A percentile compares a stretch with the other conserved stretches of the same genome.
Evolutionary conservation across 2,329 filamentous ascomycete genomes (phyloP).

Genomic region (Escovopsis sp.): DNA sequence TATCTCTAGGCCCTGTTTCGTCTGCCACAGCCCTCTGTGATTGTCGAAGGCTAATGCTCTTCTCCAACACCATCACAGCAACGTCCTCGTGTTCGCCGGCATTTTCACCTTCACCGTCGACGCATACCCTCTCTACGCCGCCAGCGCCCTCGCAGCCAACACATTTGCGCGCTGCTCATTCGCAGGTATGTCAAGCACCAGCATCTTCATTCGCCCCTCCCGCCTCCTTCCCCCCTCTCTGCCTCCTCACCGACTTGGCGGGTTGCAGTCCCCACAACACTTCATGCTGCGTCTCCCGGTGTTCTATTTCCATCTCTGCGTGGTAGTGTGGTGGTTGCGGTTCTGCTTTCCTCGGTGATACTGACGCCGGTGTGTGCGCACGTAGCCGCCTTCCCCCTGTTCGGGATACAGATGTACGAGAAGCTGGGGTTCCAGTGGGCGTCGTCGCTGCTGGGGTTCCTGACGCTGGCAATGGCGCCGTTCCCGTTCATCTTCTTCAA

Average conservation of each 20-base stretch:
- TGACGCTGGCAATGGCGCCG: constrained; percentile 47
- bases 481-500: constrained; percentile 50
- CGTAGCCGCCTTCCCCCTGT: constrained; percentile 56
- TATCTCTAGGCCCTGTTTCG: background rate
- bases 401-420: constrained; percentile 59
- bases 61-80: constrained; percentile 30
- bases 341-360: background rate
- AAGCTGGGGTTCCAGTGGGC: constrained; percentile 58
- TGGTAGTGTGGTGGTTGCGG: no score
- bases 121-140: constrained; percentile 61
- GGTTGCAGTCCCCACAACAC: no score
- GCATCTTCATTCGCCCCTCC: background rate
- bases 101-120: constrained; percentile 83
- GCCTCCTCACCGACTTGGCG: no score
- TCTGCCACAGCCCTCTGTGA: constrained; percentile 5
- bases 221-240: no score
- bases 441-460: constrained; percentile 44
- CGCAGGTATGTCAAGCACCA: constrained; percentile 35
- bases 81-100: constrained; percentile 64
- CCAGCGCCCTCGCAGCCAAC: constrained; percentile 69
- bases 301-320: no score
- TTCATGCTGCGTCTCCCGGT: background rate
- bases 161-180: constrained; percentile 66
- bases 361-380: constrained; percentile 6
- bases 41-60: constrained; percentile 10